Percentiles rank a stretch among this genome's conserved stretches.
phyloP scores from a whole-genome alignment of 345 rosid species.

The Mercurialis annua region DNA sequence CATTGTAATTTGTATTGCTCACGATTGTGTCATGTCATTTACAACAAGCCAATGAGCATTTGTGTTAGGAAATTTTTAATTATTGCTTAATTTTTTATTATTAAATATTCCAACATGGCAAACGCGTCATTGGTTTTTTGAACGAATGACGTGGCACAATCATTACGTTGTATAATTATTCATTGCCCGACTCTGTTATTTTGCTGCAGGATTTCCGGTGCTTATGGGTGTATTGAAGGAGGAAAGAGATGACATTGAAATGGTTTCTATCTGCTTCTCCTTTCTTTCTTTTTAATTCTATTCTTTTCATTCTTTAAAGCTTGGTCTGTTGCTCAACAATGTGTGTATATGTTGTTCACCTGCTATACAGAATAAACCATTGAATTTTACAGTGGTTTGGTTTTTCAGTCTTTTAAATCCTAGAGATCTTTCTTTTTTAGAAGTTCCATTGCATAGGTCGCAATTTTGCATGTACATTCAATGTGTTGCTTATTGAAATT shows the following conservation, averaged over 20 bases:
- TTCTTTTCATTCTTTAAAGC: background rate
- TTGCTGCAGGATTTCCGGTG: conserved; percentile 83
- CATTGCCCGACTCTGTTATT: conserved; percentile 11
- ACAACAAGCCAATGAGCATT: no score
- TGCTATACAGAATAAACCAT: background rate
- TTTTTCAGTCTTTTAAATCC: background rate
- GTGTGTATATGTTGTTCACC: background rate
- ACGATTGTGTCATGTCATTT: no score
- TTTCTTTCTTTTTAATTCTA: conserved; percentile 2
- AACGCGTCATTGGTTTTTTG: no score
- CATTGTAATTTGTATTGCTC: no score
- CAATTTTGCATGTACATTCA: background rate
- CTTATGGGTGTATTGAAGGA: conserved; percentile 77
- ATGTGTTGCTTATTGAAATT: background rate
- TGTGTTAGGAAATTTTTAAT: no score
- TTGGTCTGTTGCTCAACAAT: background rate
- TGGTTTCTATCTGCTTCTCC: conserved; percentile 44
- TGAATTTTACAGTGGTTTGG: background rate
- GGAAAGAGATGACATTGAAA: conserved; percentile 86
- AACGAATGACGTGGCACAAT: no score
- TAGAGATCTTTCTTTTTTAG: background rate
- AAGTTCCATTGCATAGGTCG: background rate
- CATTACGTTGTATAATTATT: no score
- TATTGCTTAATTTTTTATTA: no score
- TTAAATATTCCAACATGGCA: no score